phyloP scores from a whole-genome alignment of 1,284 basidiomycete genomes.

The Athelia sp. region DNA sequence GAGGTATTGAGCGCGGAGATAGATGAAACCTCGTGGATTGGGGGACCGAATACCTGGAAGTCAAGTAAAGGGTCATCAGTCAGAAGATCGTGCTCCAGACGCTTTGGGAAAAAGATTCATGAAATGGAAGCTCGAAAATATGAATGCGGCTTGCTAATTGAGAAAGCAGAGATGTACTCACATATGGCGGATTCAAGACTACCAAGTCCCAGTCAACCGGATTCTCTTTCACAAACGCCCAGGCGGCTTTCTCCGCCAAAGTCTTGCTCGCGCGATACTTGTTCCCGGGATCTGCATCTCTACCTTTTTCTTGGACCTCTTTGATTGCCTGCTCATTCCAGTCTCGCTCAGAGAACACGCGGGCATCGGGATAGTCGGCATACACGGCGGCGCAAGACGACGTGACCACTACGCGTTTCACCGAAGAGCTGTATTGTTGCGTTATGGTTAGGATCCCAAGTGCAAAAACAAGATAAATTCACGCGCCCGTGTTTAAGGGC shows the following conservation, averaged over 20 bases:
- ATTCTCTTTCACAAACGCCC: slow-evolving; percentile 45
- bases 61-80: slow-evolving; percentile 5
- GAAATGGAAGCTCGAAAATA: not conserved
- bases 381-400: slow-evolving; percentile 22
- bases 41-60: slow-evolving; percentile 24
- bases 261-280: slow-evolving; percentile 65
- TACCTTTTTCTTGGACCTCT: slow-evolving; percentile 49
- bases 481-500: slow-evolving; percentile 45
- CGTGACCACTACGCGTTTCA: slow-evolving; percentile 68
- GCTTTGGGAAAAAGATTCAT: slow-evolving; percentile 24
- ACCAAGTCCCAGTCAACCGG: slow-evolving; percentile 52
- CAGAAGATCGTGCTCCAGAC: not conserved
- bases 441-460: too few relatives aligned
- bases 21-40: slow-evolving; percentile 43
- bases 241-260: slow-evolving; percentile 61
- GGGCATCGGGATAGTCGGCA: slow-evolving; percentile 13
- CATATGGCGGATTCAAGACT: slow-evolving; percentile 53
- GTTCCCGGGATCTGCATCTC: slow-evolving; percentile 30
- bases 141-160: not conserved
- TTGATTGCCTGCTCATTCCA: slow-evolving; percentile 62
- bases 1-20: slow-evolving; percentile 51
- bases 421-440: slow-evolving; percentile 35
- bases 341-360: slow-evolving; percentile 38
- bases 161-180: slow-evolving; percentile 22
- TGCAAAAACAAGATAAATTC: not conserved